Conservation (phyloP, 2,329 filamentous ascomycete species). For the Epichloe elymi region DNA sequence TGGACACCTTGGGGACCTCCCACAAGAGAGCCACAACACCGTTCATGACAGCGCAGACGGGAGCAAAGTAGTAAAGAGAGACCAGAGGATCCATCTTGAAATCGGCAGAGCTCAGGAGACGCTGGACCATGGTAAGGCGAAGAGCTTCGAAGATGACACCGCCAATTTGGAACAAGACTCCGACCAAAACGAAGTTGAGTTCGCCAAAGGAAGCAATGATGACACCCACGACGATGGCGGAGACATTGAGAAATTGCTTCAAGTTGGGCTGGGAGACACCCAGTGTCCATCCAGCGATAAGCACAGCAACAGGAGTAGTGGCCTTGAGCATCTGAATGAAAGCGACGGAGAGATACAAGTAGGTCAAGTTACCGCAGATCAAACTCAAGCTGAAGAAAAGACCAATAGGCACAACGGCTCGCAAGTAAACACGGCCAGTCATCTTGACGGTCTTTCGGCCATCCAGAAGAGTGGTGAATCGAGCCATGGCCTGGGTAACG, state of each 20-base stretch:
- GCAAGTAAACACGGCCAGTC: constrained; percentile 85
- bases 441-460: constrained; percentile 94
- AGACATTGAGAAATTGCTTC: constrained; percentile 84
- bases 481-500: constrained; percentile 87
- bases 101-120: constrained; percentile 65
- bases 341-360: constrained; percentile 86
- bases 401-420: constrained; percentile 88
- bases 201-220: constrained; percentile 90
- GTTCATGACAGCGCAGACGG: constrained; percentile 74
- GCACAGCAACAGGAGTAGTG: constrained; percentile 85
- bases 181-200: constrained; percentile 77
- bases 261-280: constrained; percentile 74
- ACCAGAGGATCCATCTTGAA: constrained; percentile 90
- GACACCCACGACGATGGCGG: constrained; percentile 87
- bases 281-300: constrained; percentile 79
- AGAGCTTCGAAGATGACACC: constrained; percentile 74
- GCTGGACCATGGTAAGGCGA: constrained; percentile 73
- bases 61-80: constrained; percentile 82
- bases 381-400: constrained; percentile 91
- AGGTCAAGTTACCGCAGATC: constrained; percentile 93
- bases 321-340: constrained; percentile 99
- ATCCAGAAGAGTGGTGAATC: constrained; percentile 80
- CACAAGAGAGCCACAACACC: constrained; percentile 57
- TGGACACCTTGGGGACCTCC: constrained; percentile 56
- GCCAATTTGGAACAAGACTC: constrained; percentile 65